Evolutionary conservation across 805 yeast species (phyloP).

Genomic region (Ogataea nakhonphanomensis): DNA sequence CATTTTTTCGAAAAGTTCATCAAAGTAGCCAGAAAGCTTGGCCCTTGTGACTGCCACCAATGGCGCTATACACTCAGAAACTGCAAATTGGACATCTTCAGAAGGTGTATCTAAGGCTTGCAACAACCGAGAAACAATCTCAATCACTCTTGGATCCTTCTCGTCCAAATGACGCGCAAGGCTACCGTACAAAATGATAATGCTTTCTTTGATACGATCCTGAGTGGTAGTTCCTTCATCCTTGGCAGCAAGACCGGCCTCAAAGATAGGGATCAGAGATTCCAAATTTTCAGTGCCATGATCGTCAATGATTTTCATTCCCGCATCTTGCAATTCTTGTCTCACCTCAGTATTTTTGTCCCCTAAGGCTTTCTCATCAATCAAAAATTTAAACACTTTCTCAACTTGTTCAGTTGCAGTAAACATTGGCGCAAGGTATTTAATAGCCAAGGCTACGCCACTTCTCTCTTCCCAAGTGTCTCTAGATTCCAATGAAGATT

Average conservation of each 20-base stretch:
- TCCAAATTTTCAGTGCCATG: constrained; percentile 73
- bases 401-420: constrained; percentile 42
- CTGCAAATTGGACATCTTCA: constrained; percentile 84
- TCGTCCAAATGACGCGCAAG: constrained; percentile 78
- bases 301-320: constrained; percentile 60
- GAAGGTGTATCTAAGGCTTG: constrained; percentile 81
- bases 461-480: constrained; percentile 86
- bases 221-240: constrained; percentile 46
- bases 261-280: constrained; percentile 76
- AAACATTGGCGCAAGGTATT: constrained; percentile 49
- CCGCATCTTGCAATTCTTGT: constrained; percentile 87
- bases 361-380: constrained; percentile 60
- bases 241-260: constrained; percentile 53
- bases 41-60: constrained; percentile 58
- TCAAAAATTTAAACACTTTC: constrained; percentile 56
- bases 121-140: constrained; percentile 66
- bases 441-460: constrained; percentile 70
- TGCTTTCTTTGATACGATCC: constrained; percentile 70
- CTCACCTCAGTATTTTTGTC: constrained; percentile 72
- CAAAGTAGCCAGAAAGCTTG: constrained; percentile 52
- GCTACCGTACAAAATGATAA: constrained; percentile 85
- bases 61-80: constrained; percentile 83
- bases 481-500: constrained; percentile 53
- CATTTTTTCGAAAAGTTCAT: constrained; percentile 55
- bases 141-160: constrained; percentile 60